Base-by-base conservation (phyloP, 352 stramenopile species). In the Phytophthora vignae region DNA sequence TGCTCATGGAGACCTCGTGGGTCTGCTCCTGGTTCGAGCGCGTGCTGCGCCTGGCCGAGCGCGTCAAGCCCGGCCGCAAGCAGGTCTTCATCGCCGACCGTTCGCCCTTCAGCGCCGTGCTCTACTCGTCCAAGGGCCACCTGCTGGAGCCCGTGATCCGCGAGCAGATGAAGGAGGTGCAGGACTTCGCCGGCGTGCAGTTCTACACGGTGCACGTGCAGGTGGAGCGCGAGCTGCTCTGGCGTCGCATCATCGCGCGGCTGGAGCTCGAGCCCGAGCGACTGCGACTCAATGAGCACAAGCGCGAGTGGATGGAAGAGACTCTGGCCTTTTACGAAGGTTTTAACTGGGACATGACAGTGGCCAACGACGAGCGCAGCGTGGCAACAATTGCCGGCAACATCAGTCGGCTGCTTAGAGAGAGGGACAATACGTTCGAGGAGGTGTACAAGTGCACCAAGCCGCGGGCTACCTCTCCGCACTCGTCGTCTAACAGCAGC, bases 1-100 rank as follows among this genome's bases (percentile, higher is more conserved):
- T 97, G 27, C 87, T 97, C 42, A 96, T 96, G 90, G 91, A 97
- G 71, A 96, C 90, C 36, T 90, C 84, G 31, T 97, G 91, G 91
- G 90, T 97, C 64, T 96, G 88, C 64, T 94, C 88, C 10, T 97
- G 91, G 90, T 97, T 97, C 67, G 85, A 95, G 73, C 86, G 90
- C 63, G 84, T 97, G n/a, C 67, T 97, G 53, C 84, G 85, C 22
- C 77, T 94, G 12, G 85, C 86, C 12, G 80, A 76, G 36, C 72
- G 67, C 27, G 76, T 93, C 22, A 76, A 84, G 49, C 49, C 67
- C n/a, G 82, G 64, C 9, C 70, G 75, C 33, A 84, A 83, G 52
- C 79, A 83, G 29, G 87, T 96, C 17, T 94, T 92, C 74, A 90
- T 97, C 59, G 88, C 90, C 2, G 91, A 97, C 72, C 81, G 91